These are phyloP conservation scores for Magnolia changhungtana DNA, from an alignment of 164 flowering plant genomes.

Conservation along the genomic window DNA sequence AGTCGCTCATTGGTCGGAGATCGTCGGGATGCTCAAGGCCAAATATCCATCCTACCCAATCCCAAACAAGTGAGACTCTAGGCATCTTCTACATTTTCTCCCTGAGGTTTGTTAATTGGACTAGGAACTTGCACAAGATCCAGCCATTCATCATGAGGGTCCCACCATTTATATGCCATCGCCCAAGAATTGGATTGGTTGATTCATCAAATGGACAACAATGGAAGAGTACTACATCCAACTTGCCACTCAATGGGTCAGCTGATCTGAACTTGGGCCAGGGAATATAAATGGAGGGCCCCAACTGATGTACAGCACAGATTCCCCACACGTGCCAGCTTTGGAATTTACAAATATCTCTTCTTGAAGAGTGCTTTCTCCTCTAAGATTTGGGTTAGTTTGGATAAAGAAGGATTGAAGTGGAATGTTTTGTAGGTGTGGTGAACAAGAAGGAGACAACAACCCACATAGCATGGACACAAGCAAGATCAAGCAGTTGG, in stretches of 20 bases:
- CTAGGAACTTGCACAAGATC: too few relatives aligned
- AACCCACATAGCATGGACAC: conserved; percentile 78
- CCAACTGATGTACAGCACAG: too few relatives aligned
- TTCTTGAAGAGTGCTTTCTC: neutral
- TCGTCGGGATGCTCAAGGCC: conserved; percentile 66
- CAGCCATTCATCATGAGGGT: too few relatives aligned
- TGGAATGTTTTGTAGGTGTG: conserved; percentile 41
- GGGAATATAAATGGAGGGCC: neutral
- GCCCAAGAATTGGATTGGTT: too few relatives aligned
- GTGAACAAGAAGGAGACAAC: conserved; percentile 52
- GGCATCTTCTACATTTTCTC: neutral
- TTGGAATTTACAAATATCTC: neutral
- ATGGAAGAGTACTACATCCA: too few relatives aligned
- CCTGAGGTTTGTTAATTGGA: neutral
- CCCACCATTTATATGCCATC: too few relatives aligned
- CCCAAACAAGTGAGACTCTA: conserved; percentile 47
- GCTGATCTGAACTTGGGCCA: too few relatives aligned
- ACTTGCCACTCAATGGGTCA: too few relatives aligned
- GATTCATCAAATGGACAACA: too few relatives aligned
- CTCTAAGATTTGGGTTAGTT: conserved; percentile 7
- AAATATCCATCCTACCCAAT: conserved; percentile 74
- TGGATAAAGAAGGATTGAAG: neutral
- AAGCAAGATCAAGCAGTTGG: conserved; percentile 63
- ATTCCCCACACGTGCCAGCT: too few relatives aligned
- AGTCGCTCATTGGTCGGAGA: conserved; percentile 82